These are phyloP conservation scores for Tylopilus plumbeoviolaceoides DNA, from an alignment of 768 basidiomycete genomes.

Conservation along the genomic window DNA sequence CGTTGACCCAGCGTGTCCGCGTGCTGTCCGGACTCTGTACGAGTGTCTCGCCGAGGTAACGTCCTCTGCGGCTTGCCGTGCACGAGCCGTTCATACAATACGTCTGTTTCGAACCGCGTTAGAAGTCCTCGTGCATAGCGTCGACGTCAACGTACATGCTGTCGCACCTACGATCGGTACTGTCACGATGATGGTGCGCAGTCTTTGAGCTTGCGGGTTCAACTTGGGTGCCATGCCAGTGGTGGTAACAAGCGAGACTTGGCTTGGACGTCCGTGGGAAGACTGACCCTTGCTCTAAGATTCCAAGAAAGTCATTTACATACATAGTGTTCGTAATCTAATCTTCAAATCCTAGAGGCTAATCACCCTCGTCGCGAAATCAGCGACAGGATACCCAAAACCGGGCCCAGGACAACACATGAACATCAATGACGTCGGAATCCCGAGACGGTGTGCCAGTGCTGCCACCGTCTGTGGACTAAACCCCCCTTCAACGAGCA, in stretches of 20 bases:
- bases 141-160: conserved; percentile 45
- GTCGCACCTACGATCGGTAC: conserved; percentile 63
- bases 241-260: background rate
- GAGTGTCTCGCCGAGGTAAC: conserved; percentile 23
- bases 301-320: too few species aligned
- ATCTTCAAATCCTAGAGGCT: too few species aligned
- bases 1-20: conserved; percentile 1
- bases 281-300: too few species aligned
- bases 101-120: conserved; percentile 37
- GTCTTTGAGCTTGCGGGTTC: conserved; percentile 41
- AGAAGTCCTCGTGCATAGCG: conserved; percentile 5
- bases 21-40: conserved; percentile 2
- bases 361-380: conserved; percentile 52
- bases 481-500: conserved; percentile 43
- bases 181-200: conserved; percentile 56
- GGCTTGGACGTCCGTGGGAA: background rate
- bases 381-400: conserved; percentile 41
- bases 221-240: conserved; percentile 36
- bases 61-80: conserved; percentile 47
- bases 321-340: too few species aligned
- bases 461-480: conserved; percentile 45
- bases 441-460: conserved; percentile 44
- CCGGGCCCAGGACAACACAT: conserved; percentile 53
- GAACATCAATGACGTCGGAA: conserved; percentile 57
- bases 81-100: conserved; percentile 62